Conservation (phyloP, 2,329 filamentous ascomycete genomes). For the Fusarium fujikuroi region DNA sequence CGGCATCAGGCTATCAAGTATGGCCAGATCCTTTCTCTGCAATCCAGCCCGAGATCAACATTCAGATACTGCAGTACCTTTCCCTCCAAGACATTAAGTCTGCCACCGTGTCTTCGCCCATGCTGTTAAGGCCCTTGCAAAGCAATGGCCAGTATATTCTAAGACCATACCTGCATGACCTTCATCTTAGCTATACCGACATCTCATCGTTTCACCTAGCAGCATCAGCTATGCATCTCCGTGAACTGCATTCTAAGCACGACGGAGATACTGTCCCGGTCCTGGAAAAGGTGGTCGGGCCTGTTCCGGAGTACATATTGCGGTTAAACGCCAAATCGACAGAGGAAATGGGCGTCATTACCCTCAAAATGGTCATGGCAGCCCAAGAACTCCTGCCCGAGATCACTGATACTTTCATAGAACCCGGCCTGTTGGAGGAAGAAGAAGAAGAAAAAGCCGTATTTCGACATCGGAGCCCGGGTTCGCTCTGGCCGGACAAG, state of each 20-base stretch:
- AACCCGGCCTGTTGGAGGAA: too few species aligned
- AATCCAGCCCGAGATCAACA: not conserved
- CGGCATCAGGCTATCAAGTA: accelerated
- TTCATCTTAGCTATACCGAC: not conserved
- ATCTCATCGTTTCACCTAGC: not conserved
- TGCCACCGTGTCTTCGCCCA: accelerated
- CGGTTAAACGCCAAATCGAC: not conserved
- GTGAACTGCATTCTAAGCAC: not conserved
- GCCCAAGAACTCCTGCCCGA: not conserved
- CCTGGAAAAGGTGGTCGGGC: not conserved
- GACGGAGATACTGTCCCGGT: not conserved
- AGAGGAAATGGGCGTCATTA: not conserved
- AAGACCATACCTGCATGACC: not conserved
- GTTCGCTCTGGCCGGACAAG: not conserved
- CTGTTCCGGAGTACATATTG: not conserved
- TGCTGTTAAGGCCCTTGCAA: not conserved
- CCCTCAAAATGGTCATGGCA: not conserved
- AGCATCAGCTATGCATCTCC: not conserved
- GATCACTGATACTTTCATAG: accelerated
- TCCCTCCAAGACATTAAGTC: not conserved
- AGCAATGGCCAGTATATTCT: not conserved
- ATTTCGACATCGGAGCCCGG: not conserved
- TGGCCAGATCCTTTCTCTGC: not conserved
- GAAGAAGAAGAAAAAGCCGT: too few species aligned
- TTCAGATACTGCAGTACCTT: not conserved